Conservation (phyloP, 768 basidiomycete genomes). For the Crassisporium funariophilum region DNA sequence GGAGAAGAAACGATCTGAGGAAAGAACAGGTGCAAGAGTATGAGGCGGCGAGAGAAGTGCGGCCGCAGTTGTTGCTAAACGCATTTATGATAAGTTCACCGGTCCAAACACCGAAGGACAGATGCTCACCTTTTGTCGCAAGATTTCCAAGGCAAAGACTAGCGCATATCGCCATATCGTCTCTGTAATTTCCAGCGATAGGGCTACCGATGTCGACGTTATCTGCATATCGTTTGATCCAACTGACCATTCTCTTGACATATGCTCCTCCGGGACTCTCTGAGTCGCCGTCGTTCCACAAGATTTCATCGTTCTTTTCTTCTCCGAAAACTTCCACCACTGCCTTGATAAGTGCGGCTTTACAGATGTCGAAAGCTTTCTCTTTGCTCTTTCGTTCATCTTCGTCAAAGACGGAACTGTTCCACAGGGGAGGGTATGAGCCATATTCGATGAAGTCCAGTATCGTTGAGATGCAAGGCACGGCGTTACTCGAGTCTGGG, state of each 20-base stretch:
- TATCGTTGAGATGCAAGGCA: slow-evolving; percentile 62
- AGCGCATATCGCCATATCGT: slow-evolving; percentile 85
- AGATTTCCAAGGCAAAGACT: slow-evolving; percentile 83
- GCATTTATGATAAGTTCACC: slow-evolving; percentile 2
- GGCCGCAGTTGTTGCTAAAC: slow-evolving; percentile 57
- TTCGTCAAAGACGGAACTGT: slow-evolving; percentile 43
- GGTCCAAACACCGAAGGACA: too few relatives aligned
- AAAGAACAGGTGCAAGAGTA: slow-evolving; percentile 61
- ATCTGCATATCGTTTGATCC: slow-evolving; percentile 65
- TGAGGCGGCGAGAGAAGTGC: slow-evolving; percentile 68
- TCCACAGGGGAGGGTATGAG: slow-evolving; percentile 69
- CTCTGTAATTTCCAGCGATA: slow-evolving; percentile 37
- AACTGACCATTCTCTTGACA: slow-evolving; percentile 70
- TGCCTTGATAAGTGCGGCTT: slow-evolving; percentile 82
- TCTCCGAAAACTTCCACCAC: slow-evolving; percentile 87
- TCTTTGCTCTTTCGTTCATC: slow-evolving; percentile 59
- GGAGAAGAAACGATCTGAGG: slow-evolving; percentile 57
- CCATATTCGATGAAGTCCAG: slow-evolving; percentile 77
- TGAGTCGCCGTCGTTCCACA: slow-evolving; percentile 70
- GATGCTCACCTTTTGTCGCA: slow-evolving; percentile 65
- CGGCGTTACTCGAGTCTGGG: slow-evolving; percentile 55
- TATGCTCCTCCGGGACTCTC: slow-evolving; percentile 68
- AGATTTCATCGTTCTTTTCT: slow-evolving; percentile 71
- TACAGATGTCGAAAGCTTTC: slow-evolving; percentile 78
- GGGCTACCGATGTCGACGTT: slow-evolving; percentile 34